phyloP scores from a whole-genome alignment of 495 filamentous ascomycete species.

The Aspergillus ellipticus region DNA sequence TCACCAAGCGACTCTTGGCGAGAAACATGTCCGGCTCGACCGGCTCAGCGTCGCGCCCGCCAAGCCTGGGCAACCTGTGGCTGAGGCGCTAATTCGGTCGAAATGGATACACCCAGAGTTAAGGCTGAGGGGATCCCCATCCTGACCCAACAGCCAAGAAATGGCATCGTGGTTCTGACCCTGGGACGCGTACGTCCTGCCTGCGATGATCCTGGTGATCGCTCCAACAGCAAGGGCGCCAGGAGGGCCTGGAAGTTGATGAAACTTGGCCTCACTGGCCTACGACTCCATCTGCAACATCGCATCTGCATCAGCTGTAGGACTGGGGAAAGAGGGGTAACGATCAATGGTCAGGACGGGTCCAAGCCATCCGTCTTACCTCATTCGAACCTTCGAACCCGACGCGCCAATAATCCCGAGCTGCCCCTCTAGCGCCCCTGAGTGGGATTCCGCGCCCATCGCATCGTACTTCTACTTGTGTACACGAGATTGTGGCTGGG shows the following conservation, averaged over 20 bases:
- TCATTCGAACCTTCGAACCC: neutral
- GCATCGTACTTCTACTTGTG: too few relatives aligned
- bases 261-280: neutral
- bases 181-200: constrained; percentile 1
- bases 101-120: constrained; percentile 3
- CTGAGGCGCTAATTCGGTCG: neutral
- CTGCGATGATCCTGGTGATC: neutral
- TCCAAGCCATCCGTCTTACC: neutral
- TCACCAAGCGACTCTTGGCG: neutral
- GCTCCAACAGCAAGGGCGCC: too few relatives aligned
- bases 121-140: constrained; percentile 2
- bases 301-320: too few relatives aligned
- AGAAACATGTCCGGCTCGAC: neutral
- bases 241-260: too few relatives aligned
- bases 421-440: neutral
- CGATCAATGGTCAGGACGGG: too few relatives aligned
- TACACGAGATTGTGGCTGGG: neutral
- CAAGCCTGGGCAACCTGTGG: constrained; percentile 1
- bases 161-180: neutral
- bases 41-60: neutral
- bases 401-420: neutral
- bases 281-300: too few relatives aligned
- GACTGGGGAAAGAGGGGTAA: too few relatives aligned
- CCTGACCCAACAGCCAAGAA: neutral
- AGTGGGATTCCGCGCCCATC: neutral